A percentile compares a stretch with the other conserved stretches of the same genome.
phyloP scores from a whole-genome alignment of 129 eudicot genomes.

The Gnaphalium uliginosum region DNA sequence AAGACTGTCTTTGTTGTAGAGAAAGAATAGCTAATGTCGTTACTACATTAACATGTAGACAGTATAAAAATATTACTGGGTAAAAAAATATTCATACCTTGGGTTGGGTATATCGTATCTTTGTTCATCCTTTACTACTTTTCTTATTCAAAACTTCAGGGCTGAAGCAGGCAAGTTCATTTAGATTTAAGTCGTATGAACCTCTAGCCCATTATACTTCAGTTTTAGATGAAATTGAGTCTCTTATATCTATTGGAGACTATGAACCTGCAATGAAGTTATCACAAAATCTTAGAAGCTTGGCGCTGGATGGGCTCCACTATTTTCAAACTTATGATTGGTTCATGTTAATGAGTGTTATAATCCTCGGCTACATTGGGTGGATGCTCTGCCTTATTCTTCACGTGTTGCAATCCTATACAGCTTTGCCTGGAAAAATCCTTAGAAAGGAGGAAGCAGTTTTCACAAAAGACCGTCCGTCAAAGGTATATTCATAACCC shows the following conservation, averaged over 20 bases:
- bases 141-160: constrained; percentile 56
- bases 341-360: constrained; percentile 90
- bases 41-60: background rate
- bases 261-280: constrained; percentile 71
- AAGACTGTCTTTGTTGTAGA: background rate
- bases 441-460: constrained; percentile 54
- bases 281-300: constrained; percentile 70
- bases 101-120: background rate
- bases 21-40: background rate
- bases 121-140: constrained; percentile 32
- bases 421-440: constrained; percentile 61
- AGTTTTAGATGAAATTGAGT: constrained; percentile 64
- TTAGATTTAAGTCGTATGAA: constrained; percentile 76
- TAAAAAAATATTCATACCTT: background rate
- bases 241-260: constrained; percentile 52
- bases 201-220: constrained; percentile 64
- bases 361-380: constrained; percentile 90
- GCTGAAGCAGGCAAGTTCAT: constrained; percentile 68
- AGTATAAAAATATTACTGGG: background rate
- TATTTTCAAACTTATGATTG: constrained; percentile 99
- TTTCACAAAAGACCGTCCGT: constrained; percentile 40
- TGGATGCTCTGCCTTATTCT: constrained; percentile 88
- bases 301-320: constrained; percentile 84
- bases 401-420: constrained; percentile 90
- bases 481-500: constrained; percentile 48